These are phyloP conservation scores for Capsicum baccatum DNA, from an alignment of 257 asterid genomes.

Conservation along the genomic window DNA sequence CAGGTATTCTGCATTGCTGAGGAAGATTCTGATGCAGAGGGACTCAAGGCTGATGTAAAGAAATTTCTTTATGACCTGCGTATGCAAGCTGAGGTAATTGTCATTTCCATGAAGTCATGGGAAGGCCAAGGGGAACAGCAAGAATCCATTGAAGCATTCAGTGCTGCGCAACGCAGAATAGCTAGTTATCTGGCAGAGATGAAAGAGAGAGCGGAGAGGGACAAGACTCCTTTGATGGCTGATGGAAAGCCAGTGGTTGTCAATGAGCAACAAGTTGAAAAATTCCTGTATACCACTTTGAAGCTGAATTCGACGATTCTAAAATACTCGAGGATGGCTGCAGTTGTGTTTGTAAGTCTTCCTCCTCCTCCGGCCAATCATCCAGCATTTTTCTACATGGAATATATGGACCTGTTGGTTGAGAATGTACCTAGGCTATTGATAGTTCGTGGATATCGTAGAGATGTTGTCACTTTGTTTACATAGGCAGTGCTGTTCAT, in stretches of 20 bases:
- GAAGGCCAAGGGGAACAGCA: conserved; percentile 72
- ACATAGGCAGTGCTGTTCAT: conserved; percentile 52
- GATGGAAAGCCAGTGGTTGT: conserved; percentile 81
- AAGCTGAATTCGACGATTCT: conserved; percentile 87
- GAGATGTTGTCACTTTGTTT: conserved; percentile 95
- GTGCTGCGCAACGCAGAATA: conserved; percentile 69
- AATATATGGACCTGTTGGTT: conserved; percentile 94
- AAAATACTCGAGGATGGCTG: conserved; percentile 93
- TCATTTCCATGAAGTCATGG: conserved; percentile 95
- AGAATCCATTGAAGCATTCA: conserved; percentile 77
- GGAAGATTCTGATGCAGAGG: conserved; percentile 97
- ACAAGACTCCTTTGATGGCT: conserved; percentile 63
- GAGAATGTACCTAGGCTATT: conserved; percentile 95
- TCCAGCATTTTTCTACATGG: conserved; percentile 93
- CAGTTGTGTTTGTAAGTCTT: conserved; percentile 92
- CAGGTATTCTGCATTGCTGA: conserved; percentile 97
- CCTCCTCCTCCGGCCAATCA: conserved; percentile 96
- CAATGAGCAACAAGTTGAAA: conserved; percentile 86
- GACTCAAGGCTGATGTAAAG: conserved; percentile 82
- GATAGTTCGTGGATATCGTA: conserved; percentile 92
- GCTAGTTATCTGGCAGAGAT: conserved; percentile 55
- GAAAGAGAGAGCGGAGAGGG: conserved; percentile 66
- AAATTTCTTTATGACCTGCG: conserved; percentile 96
- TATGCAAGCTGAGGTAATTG: conserved; percentile 98
- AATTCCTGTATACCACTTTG: conserved; percentile 75